A percentile compares a stretch with the other conserved stretches of the same genome.
These are phyloP conservation scores for Solanum corneliomulleri DNA, from an alignment of 257 asterid genomes.

Conservation along the genomic window DNA sequence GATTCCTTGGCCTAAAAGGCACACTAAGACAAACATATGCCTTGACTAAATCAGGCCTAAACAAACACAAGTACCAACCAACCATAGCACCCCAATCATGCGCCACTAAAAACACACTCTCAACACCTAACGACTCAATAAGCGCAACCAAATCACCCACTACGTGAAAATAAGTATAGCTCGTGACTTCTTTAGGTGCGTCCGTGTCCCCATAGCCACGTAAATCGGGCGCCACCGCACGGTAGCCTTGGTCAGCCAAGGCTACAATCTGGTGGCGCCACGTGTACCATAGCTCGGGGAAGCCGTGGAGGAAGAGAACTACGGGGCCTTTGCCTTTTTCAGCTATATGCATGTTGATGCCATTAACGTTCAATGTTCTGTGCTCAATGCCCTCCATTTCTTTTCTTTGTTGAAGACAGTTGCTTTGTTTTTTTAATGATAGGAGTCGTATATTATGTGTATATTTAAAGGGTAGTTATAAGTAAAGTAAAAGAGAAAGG, in stretches of 20 bases:
- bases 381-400: conserved; percentile 51
- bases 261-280: conserved; percentile 83
- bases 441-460: neutral
- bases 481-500: neutral
- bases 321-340: conserved; percentile 61
- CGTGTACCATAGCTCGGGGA: conserved; percentile 86
- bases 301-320: conserved; percentile 83
- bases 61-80: conserved; percentile 62
- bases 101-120: conserved; percentile 52
- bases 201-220: conserved; percentile 81
- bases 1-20: conserved; percentile 72
- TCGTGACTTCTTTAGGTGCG: conserved; percentile 25
- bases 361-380: conserved; percentile 41
- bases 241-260: conserved; percentile 57
- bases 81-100: conserved; percentile 97
- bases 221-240: conserved; percentile 84
- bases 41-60: conserved; percentile 72
- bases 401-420: neutral
- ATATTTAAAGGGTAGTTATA: neutral
- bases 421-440: neutral
- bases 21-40: conserved; percentile 52
- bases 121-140: conserved; percentile 32
- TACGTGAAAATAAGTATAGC: conserved; percentile 54
- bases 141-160: conserved; percentile 77
- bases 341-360: conserved; percentile 79